Evolutionary conservation across 192 early-diverging fungal species (phyloP).

Genomic region (Coemansia sp.): DNA sequence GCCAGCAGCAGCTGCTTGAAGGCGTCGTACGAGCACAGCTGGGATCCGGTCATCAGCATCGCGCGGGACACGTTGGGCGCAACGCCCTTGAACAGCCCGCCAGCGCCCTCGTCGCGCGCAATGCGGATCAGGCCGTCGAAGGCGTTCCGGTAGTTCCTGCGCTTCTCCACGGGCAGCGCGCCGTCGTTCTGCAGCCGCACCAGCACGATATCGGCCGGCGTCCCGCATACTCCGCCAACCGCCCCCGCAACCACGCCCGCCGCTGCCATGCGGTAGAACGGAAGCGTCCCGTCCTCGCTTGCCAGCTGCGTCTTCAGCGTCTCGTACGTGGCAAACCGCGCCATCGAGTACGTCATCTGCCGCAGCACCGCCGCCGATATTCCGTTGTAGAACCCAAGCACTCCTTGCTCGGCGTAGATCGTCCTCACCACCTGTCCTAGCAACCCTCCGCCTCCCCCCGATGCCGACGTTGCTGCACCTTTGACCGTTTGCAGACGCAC

Average conservation of each 20-base stretch:
- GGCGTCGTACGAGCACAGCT: constrained; percentile 74
- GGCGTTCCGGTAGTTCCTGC: constrained; percentile 75
- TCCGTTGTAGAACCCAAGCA: constrained; percentile 67
- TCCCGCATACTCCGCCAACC: constrained; percentile 69
- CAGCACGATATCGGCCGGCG: constrained; percentile 79
- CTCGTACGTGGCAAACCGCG: constrained; percentile 78
- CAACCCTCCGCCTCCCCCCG: constrained; percentile 12
- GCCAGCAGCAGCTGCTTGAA: constrained; percentile 72
- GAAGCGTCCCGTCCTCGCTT: constrained; percentile 49
- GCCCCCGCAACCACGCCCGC: constrained; percentile 46
- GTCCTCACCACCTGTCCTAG: constrained; percentile 67
- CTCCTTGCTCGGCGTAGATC: constrained; percentile 67
- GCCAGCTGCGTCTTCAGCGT: constrained; percentile 60
- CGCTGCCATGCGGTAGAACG: constrained; percentile 46
- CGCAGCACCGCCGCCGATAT: constrained; percentile 72
- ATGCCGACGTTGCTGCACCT: constrained; percentile 29
- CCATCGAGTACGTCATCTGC: constrained; percentile 81
- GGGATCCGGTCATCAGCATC: constrained; percentile 77
- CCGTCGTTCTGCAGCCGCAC: constrained; percentile 84
- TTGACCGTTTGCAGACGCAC: constrained; percentile 89
- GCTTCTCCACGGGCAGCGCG: constrained; percentile 60
- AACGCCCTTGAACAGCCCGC: constrained; percentile 83
- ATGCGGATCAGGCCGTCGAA: constrained; percentile 75
- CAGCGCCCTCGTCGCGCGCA: constrained; percentile 71
- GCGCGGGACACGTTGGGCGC: constrained; percentile 90